These are phyloP conservation scores for Gremmenia infestans DNA, from an alignment of 2,329 filamentous ascomycete genomes.

Conservation along the genomic window DNA sequence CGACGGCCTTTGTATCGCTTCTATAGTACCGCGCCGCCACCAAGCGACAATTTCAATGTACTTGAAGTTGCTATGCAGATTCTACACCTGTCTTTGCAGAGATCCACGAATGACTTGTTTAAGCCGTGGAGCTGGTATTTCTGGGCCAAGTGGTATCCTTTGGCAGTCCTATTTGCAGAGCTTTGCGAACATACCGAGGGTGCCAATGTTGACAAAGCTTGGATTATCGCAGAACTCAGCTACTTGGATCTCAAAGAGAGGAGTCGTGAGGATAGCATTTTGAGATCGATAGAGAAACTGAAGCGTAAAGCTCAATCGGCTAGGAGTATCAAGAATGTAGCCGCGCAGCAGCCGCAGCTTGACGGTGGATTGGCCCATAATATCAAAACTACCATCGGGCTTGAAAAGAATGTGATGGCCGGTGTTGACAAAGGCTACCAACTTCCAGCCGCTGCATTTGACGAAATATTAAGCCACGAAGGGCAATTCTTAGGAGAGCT, in stretches of 20 bases:
- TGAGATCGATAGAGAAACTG: not conserved
- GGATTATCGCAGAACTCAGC: not conserved
- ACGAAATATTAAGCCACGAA: not conserved
- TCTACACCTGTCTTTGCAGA: not conserved
- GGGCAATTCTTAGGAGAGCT: not conserved
- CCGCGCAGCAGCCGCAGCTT: too few relatives aligned
- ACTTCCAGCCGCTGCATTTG: too few relatives aligned
- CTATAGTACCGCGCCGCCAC: not conserved
- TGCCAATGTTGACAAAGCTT: not conserved
- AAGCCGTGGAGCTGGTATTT: constrained; percentile 2
- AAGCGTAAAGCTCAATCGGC: constrained; percentile 1
- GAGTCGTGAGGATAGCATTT: not conserved
- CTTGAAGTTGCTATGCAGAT: constrained; percentile 1
- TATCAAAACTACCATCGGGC: not conserved
- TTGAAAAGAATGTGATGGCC: too few relatives aligned
- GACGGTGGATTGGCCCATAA: too few relatives aligned
- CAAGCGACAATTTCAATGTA: constrained; percentile 3
- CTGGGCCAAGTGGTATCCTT: constrained; percentile 6
- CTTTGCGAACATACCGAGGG: constrained; percentile 2
- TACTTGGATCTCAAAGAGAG: not conserved
- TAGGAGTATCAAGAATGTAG: not conserved
- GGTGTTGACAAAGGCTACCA: too few relatives aligned
- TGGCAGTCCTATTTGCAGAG: constrained; percentile 3
- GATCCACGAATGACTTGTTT: not conserved
- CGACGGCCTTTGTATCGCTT: not conserved